A percentile compares a stretch with the other conserved stretches of the same genome.
Evolutionary conservation across 495 filamentous ascomycete species (phyloP).

Genomic region (Hypoxylon crocopeplum): DNA sequence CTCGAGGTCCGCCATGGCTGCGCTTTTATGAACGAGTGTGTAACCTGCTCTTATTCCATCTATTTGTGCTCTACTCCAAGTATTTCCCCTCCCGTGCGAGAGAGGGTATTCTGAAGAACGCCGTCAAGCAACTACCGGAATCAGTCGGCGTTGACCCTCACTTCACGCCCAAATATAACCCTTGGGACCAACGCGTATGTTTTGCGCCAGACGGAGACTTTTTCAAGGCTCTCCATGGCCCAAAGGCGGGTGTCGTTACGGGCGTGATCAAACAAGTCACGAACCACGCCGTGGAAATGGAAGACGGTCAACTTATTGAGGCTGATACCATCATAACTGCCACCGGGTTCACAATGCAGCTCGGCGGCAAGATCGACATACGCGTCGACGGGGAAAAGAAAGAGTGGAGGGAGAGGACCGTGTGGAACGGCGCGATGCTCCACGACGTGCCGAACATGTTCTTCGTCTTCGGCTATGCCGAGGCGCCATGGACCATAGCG

Average conservation of each 20-base stretch:
- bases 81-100: slow-evolving; percentile 60
- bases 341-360: slow-evolving; percentile 68
- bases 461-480: slow-evolving; percentile 64
- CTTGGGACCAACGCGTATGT: slow-evolving; percentile 79
- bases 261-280: slow-evolving; percentile 71
- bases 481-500: slow-evolving; percentile 66
- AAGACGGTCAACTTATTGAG: no score
- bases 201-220: slow-evolving; percentile 76
- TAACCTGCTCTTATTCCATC: neutral
- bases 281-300: slow-evolving; percentile 61
- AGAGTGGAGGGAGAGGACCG: slow-evolving; percentile 51
- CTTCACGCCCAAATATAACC: slow-evolving; percentile 74
- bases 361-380: slow-evolving; percentile 58
- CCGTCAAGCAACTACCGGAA: slow-evolving; percentile 59
- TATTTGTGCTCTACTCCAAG: slow-evolving; percentile 59
- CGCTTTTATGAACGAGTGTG: neutral
- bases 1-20: slow-evolving; percentile 17
- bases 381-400: slow-evolving; percentile 61
- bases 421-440: slow-evolving; percentile 67
- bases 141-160: slow-evolving; percentile 66
- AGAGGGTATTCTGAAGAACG: slow-evolving; percentile 51
- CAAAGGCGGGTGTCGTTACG: slow-evolving; percentile 69
- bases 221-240: slow-evolving; percentile 63
- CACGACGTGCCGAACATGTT: slow-evolving; percentile 65
- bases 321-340: slow-evolving; percentile 76